These are phyloP conservation scores for Xylariaceae sp. DNA, from an alignment of 2,329 filamentous ascomycete genomes.

Conservation along the genomic window DNA sequence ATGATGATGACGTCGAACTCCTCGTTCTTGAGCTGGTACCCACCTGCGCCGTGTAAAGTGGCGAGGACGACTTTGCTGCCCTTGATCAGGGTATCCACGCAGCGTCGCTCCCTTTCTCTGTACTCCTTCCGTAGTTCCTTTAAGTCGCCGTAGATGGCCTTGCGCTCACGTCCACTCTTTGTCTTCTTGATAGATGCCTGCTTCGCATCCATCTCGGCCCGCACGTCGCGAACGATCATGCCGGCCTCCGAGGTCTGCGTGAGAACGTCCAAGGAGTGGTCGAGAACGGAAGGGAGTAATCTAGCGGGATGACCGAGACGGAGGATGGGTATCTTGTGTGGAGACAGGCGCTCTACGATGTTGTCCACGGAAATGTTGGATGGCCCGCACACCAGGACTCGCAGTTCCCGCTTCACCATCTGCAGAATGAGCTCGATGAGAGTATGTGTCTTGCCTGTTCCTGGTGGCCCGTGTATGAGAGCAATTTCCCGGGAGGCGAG, in stretches of 20 bases:
- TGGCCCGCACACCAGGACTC: constrained; percentile 88
- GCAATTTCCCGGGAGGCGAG: constrained; percentile 76
- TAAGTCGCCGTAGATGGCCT: constrained; percentile 77
- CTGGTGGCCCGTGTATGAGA: constrained; percentile 89
- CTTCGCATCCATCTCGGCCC: constrained; percentile 88
- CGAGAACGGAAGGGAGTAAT: constrained; percentile 78
- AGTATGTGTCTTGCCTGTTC: constrained; percentile 95
- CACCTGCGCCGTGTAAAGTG: constrained; percentile 87
- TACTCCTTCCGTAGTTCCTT: constrained; percentile 85
- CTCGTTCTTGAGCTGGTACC: constrained; percentile 72
- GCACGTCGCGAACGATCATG: constrained; percentile 81
- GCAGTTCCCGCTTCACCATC: constrained; percentile 64
- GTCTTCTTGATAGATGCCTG: constrained; percentile 86
- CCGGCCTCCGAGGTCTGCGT: constrained; percentile 88
- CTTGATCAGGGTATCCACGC: constrained; percentile 68
- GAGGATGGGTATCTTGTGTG: constrained; percentile 79
- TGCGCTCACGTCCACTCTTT: constrained; percentile 70
- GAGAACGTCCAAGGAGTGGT: constrained; percentile 85
- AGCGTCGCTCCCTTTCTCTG: constrained; percentile 74
- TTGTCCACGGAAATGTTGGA: constrained; percentile 98
- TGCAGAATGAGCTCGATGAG: constrained; percentile 95
- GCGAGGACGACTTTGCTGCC: constrained; percentile 84
- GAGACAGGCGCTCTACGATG: constrained; percentile 84
- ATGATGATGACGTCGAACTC: constrained; percentile 91
- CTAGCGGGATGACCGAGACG: constrained; percentile 90